phyloP scores from a whole-genome alignment of 306 rosid genomes.

The Hippophae tibetana region DNA sequence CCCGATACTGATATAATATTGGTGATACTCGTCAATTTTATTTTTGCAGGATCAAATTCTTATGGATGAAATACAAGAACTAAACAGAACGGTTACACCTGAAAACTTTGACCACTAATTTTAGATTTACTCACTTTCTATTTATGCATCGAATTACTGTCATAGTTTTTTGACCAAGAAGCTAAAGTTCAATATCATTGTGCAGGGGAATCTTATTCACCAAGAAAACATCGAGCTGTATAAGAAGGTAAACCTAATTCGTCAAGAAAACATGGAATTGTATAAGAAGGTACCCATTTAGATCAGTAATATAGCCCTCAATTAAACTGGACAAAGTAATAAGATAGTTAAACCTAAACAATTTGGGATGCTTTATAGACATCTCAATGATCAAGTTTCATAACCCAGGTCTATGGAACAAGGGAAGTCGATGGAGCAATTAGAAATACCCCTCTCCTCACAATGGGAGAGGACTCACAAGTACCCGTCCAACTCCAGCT shows the following conservation, averaged over 20 bases:
- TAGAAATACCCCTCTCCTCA: constrained; percentile 29
- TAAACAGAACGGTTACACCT: constrained; percentile 65
- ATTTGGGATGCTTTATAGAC: constrained; percentile 22
- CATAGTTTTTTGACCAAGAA: background rate
- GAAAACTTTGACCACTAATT: constrained; percentile 17
- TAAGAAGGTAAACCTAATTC: constrained; percentile 63
- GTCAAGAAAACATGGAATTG: constrained; percentile 58
- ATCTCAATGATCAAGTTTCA: constrained; percentile 23
- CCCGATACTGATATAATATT: background rate
- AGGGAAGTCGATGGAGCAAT: constrained; percentile 38
- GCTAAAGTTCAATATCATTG: constrained; percentile 11
- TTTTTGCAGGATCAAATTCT: constrained; percentile 61
- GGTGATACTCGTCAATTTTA: constrained; percentile 7
- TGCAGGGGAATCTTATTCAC: constrained; percentile 73
- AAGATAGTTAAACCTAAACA: constrained; percentile 7
- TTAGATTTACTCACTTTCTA: constrained; percentile 2
- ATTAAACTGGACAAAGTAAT: constrained; percentile 4
- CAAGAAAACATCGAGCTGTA: constrained; percentile 64
- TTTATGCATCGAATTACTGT: background rate
- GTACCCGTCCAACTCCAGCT: constrained; percentile 74
- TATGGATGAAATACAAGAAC: constrained; percentile 73
- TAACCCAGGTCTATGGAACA: constrained; percentile 66
- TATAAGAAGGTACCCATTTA: constrained; percentile 33
- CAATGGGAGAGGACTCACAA: constrained; percentile 45
- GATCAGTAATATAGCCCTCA: constrained; percentile 19